Evolutionary conservation across 768 basidiomycete genomes (phyloP), one percentile per base, ranked within the genome.

Genomic region (Panellus pusillus): DNA sequence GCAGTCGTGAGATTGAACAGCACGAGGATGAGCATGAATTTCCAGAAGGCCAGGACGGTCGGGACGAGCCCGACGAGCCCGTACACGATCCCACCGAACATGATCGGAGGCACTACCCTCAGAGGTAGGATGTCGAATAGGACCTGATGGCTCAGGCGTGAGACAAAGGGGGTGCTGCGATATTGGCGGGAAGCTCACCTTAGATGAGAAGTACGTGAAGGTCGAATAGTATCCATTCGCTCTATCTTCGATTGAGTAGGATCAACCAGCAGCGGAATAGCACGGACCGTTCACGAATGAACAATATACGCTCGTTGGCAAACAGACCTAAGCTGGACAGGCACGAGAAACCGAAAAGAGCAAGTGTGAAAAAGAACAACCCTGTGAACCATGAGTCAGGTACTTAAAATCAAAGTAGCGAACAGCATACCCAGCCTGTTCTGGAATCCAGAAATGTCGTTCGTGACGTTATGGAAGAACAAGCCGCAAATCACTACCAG

Each of bases 191-290:
- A 24, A 53, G 54, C 68, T 19, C 51, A 80, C 91, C 80, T 99
- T 99, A 54, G 96, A 95, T 1, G 90, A 76, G 70, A 98, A 98
- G 76, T 98, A 99, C 9, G 94, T 95, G 66, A 95, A 87, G 1
- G 97, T 89, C 0, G 93, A 91, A 69, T 99, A 99, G 70, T 99
- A 99, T 12, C 97, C 97, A 62, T 99, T 99, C 2, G 94, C 86
- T 59, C 93, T 95, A 68, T 37, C 14, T 28, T 19, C n/a, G 12
- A 42, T 35, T n/a, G 47, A 20, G 17, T 44, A 44, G 24, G 32
- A 36, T 48, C 20, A 31, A 6, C 29, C 14, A 13, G 9, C 17
- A 41, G 19, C 31, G 9, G 27, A 6, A 47, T 29, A 17, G 27
- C 13, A 63, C 79, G 39, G 58, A 95, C 91, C 96, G 80, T 71